Conservation (phyloP, 805 yeast species). For the Blastobotrys americana region DNA sequence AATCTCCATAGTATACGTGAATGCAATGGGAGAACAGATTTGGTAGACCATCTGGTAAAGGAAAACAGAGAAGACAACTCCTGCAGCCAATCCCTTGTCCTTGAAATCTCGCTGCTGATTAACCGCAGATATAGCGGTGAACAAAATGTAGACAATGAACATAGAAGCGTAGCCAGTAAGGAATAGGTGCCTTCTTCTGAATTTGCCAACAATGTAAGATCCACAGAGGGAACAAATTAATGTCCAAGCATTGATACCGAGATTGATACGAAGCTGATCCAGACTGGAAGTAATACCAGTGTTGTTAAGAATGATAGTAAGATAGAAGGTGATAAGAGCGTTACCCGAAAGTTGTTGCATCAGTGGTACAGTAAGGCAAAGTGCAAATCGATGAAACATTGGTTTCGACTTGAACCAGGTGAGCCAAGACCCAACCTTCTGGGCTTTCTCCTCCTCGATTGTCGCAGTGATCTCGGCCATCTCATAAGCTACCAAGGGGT, state of each 20-base stretch:
- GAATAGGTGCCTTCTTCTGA: constrained; percentile 11
- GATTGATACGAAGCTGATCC: constrained; percentile 10
- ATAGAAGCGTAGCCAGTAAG: constrained; percentile 12
- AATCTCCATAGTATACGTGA: constrained; percentile 18
- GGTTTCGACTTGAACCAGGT: constrained; percentile 11
- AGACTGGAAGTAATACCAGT: constrained; percentile 40
- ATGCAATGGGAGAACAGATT: constrained; percentile 13
- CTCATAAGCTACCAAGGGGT: constrained; percentile 13
- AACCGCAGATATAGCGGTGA: constrained; percentile 36
- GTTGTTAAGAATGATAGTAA: constrained; percentile 42
- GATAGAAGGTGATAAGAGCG: constrained; percentile 32
- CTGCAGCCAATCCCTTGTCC: constrained; percentile 36
- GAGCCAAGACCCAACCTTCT: constrained; percentile 11
- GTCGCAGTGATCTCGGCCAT: constrained; percentile 12
- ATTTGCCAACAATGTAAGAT: constrained; percentile 8
- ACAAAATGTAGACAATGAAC: constrained; percentile 12
- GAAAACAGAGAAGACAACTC: constrained; percentile 47
- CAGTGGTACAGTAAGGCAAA: constrained; percentile 7
- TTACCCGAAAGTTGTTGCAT: constrained; percentile 9
- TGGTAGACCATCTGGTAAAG: constrained; percentile 21
- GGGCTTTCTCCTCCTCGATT: constrained; percentile 16
- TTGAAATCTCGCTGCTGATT: constrained; percentile 38
- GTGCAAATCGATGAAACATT: constrained; percentile 11
- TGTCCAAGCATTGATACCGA: constrained; percentile 5
- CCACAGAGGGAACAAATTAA: constrained; percentile 1